Evolutionary conservation across 176 grass and related monocot species (phyloP).

Genomic region (Ananas comosus): DNA sequence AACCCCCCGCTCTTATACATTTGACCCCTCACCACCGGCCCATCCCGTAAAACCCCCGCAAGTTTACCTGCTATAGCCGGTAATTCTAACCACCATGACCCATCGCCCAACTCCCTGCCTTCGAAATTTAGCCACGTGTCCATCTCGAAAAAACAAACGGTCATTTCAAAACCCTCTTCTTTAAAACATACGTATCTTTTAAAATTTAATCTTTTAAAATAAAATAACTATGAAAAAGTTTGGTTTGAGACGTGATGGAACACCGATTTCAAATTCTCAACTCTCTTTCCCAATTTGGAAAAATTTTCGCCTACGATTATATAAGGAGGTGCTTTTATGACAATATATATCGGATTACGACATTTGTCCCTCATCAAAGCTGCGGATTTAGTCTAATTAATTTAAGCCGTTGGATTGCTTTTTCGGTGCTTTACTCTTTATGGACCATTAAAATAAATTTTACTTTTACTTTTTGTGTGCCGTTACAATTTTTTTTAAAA

Average conservation of each 20-base stretch:
- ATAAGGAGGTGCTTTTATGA: no score
- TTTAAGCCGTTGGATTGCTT: constrained; percentile 21
- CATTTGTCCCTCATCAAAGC: constrained; percentile 6
- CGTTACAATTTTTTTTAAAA: no score
- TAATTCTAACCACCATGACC: constrained; percentile 13
- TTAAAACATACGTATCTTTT: no score
- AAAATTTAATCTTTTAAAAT: not conserved
- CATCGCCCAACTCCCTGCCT: not conserved
- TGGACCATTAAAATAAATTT: no score
- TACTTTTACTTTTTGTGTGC: no score
- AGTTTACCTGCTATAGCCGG: constrained; percentile 26
- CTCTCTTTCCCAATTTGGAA: not conserved
- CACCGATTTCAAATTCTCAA: constrained; percentile 4
- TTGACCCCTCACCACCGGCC: constrained; percentile 37
- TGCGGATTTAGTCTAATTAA: not conserved
- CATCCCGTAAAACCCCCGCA: constrained; percentile 42
- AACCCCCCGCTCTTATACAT: constrained; percentile 40
- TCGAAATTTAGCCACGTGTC: constrained; percentile 24
- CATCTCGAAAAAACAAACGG: constrained; percentile 13
- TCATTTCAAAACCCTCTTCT: not conserved
- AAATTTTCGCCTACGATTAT: not conserved
- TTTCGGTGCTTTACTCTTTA: no score
- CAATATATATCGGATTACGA: not conserved
- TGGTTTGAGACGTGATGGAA: constrained; percentile 19
- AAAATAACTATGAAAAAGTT: not conserved